Base-by-base conservation (phyloP, 2,329 filamentous ascomycete genomes). In the Cryphonectria japonica region DNA sequence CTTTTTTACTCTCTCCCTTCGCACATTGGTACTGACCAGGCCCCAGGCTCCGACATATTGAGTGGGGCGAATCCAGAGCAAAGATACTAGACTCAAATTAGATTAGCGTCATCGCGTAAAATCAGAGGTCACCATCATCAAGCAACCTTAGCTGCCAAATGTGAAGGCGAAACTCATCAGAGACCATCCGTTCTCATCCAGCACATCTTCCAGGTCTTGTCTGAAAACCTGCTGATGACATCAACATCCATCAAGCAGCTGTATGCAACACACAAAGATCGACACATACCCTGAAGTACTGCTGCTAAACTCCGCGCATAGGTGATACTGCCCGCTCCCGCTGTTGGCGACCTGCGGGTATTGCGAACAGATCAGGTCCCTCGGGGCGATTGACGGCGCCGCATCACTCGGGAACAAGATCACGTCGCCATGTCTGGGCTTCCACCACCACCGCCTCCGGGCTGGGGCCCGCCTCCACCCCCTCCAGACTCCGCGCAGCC, bases 401-500 rank as follows among this genome's bases (percentile, higher is more conserved):
- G 46, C 29, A 34, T 34, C 39, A 34, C 59, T 71, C 68, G 67
- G 71, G 61, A 67, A 69, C 62, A 61, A 71, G 67, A 65, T 66
- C 26, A 66, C 66, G 34, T 75, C 72, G 69, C 75, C 70, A 88
- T 88, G 86, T 86, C 86, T 75, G 83, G 80, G 75, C 83, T 84
- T 75, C 83, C 80, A 69, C 86, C 87, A 71, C 87, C 87, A 22
- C 87, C 87, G 54, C 87, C 87, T 66, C 87, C 87, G 39, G 86
- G 87, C 72, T 89, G 86, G 86, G 86, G 85, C 14, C 82, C 82
- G 54, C 82, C 82, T 2, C 82, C 82, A 0, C 82, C 83, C 6
- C 84, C 84, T 62, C 79, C 83, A 64, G 86, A 89, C 69, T 89
- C 89, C 76, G 85, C 86, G 39, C 86, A 86, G 29, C 85, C 86